phyloP scores from a whole-genome alignment of 192 early-diverging fungal species.

The Coemansia sp. region DNA sequence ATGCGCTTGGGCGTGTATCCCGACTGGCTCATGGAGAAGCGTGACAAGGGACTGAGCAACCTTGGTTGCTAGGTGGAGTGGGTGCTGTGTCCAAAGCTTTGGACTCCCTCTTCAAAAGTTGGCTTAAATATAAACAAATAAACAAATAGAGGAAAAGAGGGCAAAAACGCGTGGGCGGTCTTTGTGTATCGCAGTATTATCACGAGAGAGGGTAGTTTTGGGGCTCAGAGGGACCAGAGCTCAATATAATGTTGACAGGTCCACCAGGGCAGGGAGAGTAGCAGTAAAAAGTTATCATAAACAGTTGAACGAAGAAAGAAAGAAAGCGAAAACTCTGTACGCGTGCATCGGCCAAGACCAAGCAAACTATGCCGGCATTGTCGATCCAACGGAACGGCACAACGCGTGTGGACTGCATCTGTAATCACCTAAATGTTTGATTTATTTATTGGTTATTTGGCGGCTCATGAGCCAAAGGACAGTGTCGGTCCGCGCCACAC shows the following conservation, averaged over 20 bases:
- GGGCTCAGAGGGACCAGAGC: background rate
- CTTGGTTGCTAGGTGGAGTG: background rate
- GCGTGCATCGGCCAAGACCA: background rate
- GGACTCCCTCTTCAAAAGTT: background rate
- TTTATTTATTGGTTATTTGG: too few relatives aligned
- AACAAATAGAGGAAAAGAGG: background rate
- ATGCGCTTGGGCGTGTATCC: slow-evolving; percentile 28
- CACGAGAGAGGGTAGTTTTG: background rate
- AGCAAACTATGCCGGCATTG: background rate
- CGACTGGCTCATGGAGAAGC: slow-evolving; percentile 33
- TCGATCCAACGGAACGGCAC: slow-evolving; percentile 1
- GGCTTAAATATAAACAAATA: background rate
- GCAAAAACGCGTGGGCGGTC: background rate
- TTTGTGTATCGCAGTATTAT: background rate
- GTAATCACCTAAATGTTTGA: background rate
- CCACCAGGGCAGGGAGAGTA: background rate
- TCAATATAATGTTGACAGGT: background rate
- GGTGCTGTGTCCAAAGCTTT: background rate
- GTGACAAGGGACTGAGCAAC: background rate
- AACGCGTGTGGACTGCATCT: background rate
- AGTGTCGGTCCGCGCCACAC: background rate
- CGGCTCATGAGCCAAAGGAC: too few relatives aligned
- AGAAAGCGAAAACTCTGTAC: background rate
- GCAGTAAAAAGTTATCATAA: background rate
- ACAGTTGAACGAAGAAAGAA: background rate